These are phyloP conservation scores for Colletotrichum camelliae DNA, from an alignment of 2,329 filamentous ascomycete species.

Conservation along the genomic window DNA sequence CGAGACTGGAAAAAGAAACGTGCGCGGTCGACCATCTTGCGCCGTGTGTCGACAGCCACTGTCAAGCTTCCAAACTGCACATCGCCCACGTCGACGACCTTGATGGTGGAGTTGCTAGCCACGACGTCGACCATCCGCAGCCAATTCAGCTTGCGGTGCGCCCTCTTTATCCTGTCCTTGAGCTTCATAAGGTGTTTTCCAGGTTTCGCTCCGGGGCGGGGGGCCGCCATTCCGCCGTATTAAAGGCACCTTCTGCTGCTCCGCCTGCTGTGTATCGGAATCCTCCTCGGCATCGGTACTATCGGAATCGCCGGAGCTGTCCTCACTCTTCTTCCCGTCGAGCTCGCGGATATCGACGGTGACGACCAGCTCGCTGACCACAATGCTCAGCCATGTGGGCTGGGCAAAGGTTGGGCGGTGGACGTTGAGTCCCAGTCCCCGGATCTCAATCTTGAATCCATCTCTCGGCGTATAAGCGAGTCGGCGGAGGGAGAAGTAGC, in stretches of 20 bases:
- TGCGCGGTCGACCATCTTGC: conserved; percentile 88
- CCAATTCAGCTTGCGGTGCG: conserved; percentile 89
- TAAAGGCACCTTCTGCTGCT: conserved; percentile 19
- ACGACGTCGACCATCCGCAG: conserved; percentile 88
- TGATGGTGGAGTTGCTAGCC: conserved; percentile 79
- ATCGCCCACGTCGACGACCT: conserved; percentile 81
- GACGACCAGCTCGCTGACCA: conserved; percentile 83
- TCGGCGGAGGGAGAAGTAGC: conserved; percentile 88
- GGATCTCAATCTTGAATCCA: conserved; percentile 87
- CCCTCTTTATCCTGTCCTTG: conserved; percentile 84
- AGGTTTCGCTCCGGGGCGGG: conserved; percentile 70
- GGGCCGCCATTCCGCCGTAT: conserved; percentile 32
- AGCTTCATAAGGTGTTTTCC: conserved; percentile 78
- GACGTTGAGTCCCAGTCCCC: conserved; percentile 84
- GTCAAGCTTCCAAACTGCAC: conserved; percentile 85
- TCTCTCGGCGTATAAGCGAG: conserved; percentile 89
- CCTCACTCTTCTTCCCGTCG: conserved; percentile 51
- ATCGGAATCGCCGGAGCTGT: conserved; percentile 33
- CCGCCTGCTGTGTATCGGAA: neutral
- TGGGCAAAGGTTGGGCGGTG: conserved; percentile 97
- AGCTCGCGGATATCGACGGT: conserved; percentile 79
- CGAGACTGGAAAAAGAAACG: conserved; percentile 85
- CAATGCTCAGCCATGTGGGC: conserved; percentile 93
- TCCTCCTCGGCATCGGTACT: conserved; percentile 24
- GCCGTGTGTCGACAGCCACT: conserved; percentile 87